Base-by-base conservation (phyloP, 1,284 basidiomycete genomes). In the Bjerkandera adusta region DNA sequence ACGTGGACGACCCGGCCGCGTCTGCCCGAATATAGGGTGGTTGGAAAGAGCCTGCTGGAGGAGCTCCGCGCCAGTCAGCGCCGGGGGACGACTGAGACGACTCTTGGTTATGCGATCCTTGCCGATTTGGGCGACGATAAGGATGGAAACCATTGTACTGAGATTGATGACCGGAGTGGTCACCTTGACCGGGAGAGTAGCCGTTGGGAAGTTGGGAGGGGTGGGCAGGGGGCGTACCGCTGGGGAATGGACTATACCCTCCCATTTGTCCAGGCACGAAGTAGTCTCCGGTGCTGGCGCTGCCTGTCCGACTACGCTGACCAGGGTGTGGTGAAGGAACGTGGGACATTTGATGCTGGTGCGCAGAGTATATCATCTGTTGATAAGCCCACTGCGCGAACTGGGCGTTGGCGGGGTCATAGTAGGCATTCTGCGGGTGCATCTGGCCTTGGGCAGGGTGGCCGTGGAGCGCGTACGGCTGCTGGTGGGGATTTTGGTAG, bases 351-450 rank as follows among this genome's bases (percentile, higher is more conserved):
- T 67, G 70, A 50, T 71, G 69, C 38, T 82, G 81, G 57, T 81
- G 80, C 13, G 79, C 77, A 59, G 77, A 83, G 70, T 79, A 85
- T 77, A 89, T 81, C 86, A 89, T 89, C 57, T 89, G 87, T 65
- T 89, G 87, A 69, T 90, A 90, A 26, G 87, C 84, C 88, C 87
- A 90, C 64, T 87, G 85, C 5, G 46, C 81, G 52, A 89, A 76
- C 63, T 89, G 85, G 22, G 82, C 83, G 59, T 87, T 88, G 40
- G 81, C 71, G 15, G 81, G 85, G 65, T 89, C 85, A 59, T 83
- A 87, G 63, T 79, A 86, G 12, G 72, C 73, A 45, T 68, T 59
- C 55, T 77, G 79, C 16, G 65, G 65, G 35, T 73, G 72, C 59
- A 75, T 66, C 60, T 71, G 74, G 27, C 65, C 57, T 47, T 77